Conservation (phyloP, 805 yeast species). For the Brettanomyces custersianus region DNA sequence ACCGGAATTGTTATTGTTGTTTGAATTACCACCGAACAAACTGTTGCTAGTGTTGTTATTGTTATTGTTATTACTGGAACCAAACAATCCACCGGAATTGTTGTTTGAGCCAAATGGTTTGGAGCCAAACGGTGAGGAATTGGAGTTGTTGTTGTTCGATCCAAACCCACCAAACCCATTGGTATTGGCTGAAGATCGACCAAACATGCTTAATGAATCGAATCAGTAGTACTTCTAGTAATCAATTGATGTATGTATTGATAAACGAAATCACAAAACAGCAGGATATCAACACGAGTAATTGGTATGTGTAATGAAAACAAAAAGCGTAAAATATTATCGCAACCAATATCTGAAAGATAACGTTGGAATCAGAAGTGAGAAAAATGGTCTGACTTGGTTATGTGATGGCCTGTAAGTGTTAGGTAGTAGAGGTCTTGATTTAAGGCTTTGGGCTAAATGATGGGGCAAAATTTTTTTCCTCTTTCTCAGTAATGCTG, state of each 20-base stretch:
- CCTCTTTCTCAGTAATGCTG: too few relatives aligned
- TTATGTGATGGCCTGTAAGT: too few relatives aligned
- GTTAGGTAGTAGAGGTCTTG: too few relatives aligned
- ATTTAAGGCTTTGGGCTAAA: too few relatives aligned
- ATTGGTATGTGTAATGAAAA: too few relatives aligned
- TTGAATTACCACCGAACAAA: constrained; percentile 18
- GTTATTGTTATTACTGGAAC: constrained; percentile 9
- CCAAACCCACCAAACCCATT: constrained; percentile 47
- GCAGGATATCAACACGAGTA: not conserved
- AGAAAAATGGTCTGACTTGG: too few relatives aligned
- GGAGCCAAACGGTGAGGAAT: constrained; percentile 8
- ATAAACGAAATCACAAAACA: not conserved
- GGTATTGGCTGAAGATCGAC: constrained; percentile 29
- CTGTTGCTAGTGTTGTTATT: constrained; percentile 2
- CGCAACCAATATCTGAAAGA: too few relatives aligned
- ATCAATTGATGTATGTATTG: not conserved
- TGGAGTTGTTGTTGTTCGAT: constrained; percentile 8
- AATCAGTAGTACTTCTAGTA: not conserved
- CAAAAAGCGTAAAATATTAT: too few relatives aligned
- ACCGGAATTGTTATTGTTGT: constrained; percentile 6
- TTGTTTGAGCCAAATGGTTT: constrained; percentile 5
- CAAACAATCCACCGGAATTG: constrained; percentile 10
- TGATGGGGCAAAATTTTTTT: too few relatives aligned
- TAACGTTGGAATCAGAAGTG: too few relatives aligned
- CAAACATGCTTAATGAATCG: constrained; percentile 45